These are phyloP conservation scores for Podaxis mareebaensis DNA, from an alignment of 768 basidiomycete genomes.

Conservation along the genomic window DNA sequence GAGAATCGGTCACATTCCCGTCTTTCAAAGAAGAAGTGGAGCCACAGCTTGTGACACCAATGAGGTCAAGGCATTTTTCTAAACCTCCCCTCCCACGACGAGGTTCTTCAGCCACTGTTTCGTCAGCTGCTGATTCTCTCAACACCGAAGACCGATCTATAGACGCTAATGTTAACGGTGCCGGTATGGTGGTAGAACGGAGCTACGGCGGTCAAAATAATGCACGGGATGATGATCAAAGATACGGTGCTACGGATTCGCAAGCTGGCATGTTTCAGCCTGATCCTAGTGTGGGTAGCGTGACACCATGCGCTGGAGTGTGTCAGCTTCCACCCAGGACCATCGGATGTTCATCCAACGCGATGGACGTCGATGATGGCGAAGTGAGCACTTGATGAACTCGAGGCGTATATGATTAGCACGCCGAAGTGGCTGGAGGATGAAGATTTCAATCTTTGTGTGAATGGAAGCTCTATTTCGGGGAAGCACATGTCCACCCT, in stretches of 20 bases:
- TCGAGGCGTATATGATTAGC: background rate
- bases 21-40: background rate
- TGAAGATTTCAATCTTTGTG: background rate
- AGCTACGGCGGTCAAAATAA: background rate
- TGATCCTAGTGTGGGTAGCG: background rate
- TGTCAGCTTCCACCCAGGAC: background rate
- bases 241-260: background rate
- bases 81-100: constrained; percentile 12
- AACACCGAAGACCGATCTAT: background rate
- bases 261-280: background rate
- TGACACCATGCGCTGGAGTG: background rate
- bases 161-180: background rate
- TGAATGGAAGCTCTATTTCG: background rate
- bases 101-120: background rate
- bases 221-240: background rate
- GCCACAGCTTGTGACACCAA: background rate
- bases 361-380: constrained; percentile 6
- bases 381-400: background rate
- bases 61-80: constrained; percentile 15
- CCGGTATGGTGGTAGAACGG: background rate
- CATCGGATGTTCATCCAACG: background rate
- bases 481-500: background rate
- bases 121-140: background rate
- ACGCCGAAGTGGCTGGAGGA: background rate
- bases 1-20: constrained; percentile 11